Percentiles rank a stretch among this genome's conserved stretches.
These are phyloP conservation scores for Botrytis tulipae DNA, from an alignment of 2,329 filamentous ascomycete species.

Conservation along the genomic window DNA sequence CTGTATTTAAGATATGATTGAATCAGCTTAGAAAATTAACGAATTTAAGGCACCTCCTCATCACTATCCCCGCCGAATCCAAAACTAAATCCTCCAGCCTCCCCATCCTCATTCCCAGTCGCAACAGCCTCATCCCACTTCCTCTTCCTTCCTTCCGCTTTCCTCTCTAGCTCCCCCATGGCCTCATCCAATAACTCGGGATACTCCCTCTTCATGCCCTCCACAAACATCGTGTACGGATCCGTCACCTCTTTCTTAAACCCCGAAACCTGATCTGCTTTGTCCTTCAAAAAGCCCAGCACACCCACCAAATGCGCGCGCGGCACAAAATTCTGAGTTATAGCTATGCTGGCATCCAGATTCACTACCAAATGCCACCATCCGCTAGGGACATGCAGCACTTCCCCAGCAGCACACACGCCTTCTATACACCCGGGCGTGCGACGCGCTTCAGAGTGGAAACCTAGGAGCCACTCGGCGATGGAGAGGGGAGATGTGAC, in stretches of 20 bases:
- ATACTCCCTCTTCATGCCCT: slow-evolving; percentile 60
- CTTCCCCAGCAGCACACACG: slow-evolving; percentile 78
- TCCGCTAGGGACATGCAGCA: slow-evolving; percentile 87
- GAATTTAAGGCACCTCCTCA: slow-evolving; percentile 42
- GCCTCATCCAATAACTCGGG: slow-evolving; percentile 68
- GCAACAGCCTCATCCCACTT: slow-evolving; percentile 83
- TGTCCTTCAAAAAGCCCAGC: slow-evolving; percentile 76
- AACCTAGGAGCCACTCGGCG: slow-evolving; percentile 91
- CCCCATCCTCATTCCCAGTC: slow-evolving; percentile 40
- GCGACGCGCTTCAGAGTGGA: slow-evolving; percentile 77
- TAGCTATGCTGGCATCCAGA: slow-evolving; percentile 75
- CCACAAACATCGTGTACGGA: slow-evolving; percentile 72
- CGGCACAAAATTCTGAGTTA: slow-evolving; percentile 96
- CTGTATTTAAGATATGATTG: not conserved
- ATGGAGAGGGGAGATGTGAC: slow-evolving; percentile 93
- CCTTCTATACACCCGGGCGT: slow-evolving; percentile 80
- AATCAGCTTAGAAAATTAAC: not conserved
- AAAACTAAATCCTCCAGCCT: slow-evolving; percentile 58
- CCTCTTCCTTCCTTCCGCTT: slow-evolving; percentile 65
- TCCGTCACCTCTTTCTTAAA: slow-evolving; percentile 71
- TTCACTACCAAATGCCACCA: slow-evolving; percentile 99
- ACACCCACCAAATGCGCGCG: slow-evolving; percentile 67
- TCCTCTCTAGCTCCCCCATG: slow-evolving; percentile 62
- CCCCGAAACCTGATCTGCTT: slow-evolving; percentile 81
- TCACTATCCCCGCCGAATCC: slow-evolving; percentile 58